Evolutionary conservation across 1,284 basidiomycete species (phyloP), one percentile per base, ranked within the genome.

Genomic region (Schizopora paradoxa): DNA sequence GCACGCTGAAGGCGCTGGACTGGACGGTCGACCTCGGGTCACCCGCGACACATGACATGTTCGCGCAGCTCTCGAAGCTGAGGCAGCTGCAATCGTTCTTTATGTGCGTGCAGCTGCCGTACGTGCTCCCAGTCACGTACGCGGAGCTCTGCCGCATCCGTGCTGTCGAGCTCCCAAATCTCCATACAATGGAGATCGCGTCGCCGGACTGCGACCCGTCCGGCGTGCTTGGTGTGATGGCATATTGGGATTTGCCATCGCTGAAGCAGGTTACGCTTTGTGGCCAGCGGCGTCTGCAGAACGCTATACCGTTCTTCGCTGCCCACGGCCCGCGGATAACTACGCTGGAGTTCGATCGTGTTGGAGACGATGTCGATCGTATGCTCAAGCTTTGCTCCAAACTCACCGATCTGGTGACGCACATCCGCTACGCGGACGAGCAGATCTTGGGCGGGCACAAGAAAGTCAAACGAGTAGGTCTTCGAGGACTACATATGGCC

Each of bases 321-420:
- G 43, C 35, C n/a, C 47, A 49, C 36, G 47, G 47, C 5, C 18
- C 34, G 16, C 23, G 31, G 13, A 32, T 49, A 14, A 10, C 16
- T 16, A 49, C 37, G 8, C 32, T 49, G 18, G 47, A 49, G 22
- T 49, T 49, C 36, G 47, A 49, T 37, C 34, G 45, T 22, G 37
- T 34, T 13, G 43, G 42, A 27, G 47, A 44, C 26, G 21, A 27
- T 13, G 7, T 27, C 42, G n/a, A 13, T 36, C 19, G 43, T 19
- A 26, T 45, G 16, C 34, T 49, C 28, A n/a, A 27, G 4, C 35
- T 28, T 8, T 44, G 47, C 37, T 25, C 47, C 3, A 39, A 43
- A 10, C 42, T 49, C 18, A 33, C 22, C 10, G 47, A 49, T n/a
- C 34, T 49, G 8, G 37, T 49, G 6, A 34, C 45, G 11, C 42